Evolutionary conservation across 1,139 yeast genomes (phyloP), one percentile per base, ranked within the genome.

Genomic region (Suhomyces anneliseae): DNA sequence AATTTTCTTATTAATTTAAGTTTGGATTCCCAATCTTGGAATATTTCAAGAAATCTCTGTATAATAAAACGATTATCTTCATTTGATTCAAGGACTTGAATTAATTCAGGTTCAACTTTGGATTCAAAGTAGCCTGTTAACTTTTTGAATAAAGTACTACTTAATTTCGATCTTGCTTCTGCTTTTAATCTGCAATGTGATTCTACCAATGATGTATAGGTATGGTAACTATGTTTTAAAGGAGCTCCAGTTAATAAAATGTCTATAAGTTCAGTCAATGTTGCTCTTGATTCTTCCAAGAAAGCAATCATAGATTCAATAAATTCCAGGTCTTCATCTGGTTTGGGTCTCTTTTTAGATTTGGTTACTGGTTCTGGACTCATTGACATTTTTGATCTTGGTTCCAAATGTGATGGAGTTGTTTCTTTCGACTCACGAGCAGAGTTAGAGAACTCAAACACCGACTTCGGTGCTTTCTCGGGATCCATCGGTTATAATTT

Each of bases 121-220:
- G 14, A 7, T 19, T 47, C 19, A 38, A 54, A 68, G 42, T 54
- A 47, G 2, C 29, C 27, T n/a, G 57, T 58, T n/a, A 72, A 55
- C 32, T 56, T 60, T 2, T 41, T 49, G 38, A 49, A 54, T 8
- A 72, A 43, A 5, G 40, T 37, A n/a, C 56, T 60, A 2, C 67
- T 60, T 27, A 73, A 50, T 38, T 53, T 54, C 27, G 69, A 59
- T 48, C 69, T 72, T 52, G 72, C 76, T 3, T 59, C 50, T 41
- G 68, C 68, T 46, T 64, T 68, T 49, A 55, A 62, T 29, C 65
- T 58, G 49, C 77, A 71, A n/a, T 72, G 53, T 11, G 63, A 55
- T 52, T 72, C 75, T 4, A 68, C 70, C 11, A 61, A 56, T 14
- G 57, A 55, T 46, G 69, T 62, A 47, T 70, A 62, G 27, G 59